phyloP scores from a whole-genome alignment of 805 yeast species.

The Yarrowia divulgata region DNA sequence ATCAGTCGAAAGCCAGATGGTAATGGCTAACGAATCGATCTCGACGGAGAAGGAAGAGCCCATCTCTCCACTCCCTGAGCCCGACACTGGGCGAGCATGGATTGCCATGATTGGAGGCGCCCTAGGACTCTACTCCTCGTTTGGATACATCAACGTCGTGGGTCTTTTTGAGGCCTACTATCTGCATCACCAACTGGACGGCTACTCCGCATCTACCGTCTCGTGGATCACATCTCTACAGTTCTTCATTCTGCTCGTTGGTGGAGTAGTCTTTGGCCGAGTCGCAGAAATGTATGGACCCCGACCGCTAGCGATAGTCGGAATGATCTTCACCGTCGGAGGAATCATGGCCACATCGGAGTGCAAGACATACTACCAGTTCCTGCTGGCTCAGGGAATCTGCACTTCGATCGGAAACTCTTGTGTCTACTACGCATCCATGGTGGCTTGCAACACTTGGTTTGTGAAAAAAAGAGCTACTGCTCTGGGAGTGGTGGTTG shows the following conservation, averaged over 20 bases:
- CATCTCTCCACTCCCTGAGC: neutral
- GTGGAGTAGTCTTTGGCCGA: slow-evolving; percentile 59
- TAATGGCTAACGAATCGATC: neutral
- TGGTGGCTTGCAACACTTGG: slow-evolving; percentile 63
- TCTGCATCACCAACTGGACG: slow-evolving; percentile 58
- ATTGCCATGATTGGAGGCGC: slow-evolving; percentile 29
- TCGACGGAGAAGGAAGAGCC: slow-evolving; percentile 10
- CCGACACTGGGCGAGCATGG: slow-evolving; percentile 29
- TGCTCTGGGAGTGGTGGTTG: slow-evolving; percentile 67
- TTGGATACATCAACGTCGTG: slow-evolving; percentile 70
- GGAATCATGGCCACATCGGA: slow-evolving; percentile 63
- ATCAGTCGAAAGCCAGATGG: slow-evolving; percentile 18
- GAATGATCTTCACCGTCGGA: slow-evolving; percentile 55
- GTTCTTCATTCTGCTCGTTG: slow-evolving; percentile 51
- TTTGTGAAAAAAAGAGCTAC: slow-evolving; percentile 62
- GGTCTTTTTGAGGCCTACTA: slow-evolving; percentile 70
- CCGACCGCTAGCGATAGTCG: slow-evolving; percentile 54
- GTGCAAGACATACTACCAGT: slow-evolving; percentile 62
- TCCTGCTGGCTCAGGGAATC: slow-evolving; percentile 62
- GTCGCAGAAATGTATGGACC: slow-evolving; percentile 67
- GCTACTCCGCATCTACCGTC: slow-evolving; percentile 57
- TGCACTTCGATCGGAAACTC: slow-evolving; percentile 58
- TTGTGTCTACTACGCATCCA: slow-evolving; percentile 59
- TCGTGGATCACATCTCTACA: slow-evolving; percentile 70
- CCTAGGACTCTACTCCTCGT: slow-evolving; percentile 43